Conservation (phyloP, 2,329 filamentous ascomycete genomes). For the Parastagonospora avenae region DNA sequence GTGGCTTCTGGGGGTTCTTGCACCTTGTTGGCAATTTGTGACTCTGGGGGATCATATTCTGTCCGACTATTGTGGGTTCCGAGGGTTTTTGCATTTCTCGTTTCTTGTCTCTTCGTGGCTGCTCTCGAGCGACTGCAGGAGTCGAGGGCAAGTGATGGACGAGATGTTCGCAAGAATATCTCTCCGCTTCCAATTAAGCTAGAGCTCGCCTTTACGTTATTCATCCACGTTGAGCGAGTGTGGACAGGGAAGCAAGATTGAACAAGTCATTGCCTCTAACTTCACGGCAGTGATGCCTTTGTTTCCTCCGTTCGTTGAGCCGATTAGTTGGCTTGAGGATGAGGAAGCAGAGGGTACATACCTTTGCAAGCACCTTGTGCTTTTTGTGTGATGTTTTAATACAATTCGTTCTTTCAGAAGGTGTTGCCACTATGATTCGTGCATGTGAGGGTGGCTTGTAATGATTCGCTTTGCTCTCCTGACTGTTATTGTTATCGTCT, state of each 20-base stretch:
- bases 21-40: conserved; percentile 1
- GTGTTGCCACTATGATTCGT: background rate
- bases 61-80: conserved; percentile 11
- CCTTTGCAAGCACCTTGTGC: conserved; percentile 1
- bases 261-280: conserved; percentile 31
- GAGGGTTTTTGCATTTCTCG: conserved; percentile 10
- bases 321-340: conserved; percentile 29
- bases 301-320: conserved; percentile 26
- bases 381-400: background rate
- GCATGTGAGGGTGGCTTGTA: too few species aligned
- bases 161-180: conserved; percentile 7
- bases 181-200: conserved; percentile 48
- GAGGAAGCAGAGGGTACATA: conserved; percentile 36
- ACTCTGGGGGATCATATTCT: conserved; percentile 5
- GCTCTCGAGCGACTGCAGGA: conserved; percentile 1
- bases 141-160: background rate
- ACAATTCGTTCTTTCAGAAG: background rate
- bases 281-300: conserved; percentile 38
- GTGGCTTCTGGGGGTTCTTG: conserved; percentile 6
- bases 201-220: conserved; percentile 48
- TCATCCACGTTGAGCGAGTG: conserved; percentile 45
- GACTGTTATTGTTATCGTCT: too few species aligned
- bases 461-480: too few species aligned
- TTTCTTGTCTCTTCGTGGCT: conserved; percentile 7
- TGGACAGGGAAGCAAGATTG: conserved; percentile 51